These are phyloP conservation scores for Elongisporangium undulatum DNA, from an alignment of 352 stramenopile genomes.

Conservation along the genomic window DNA sequence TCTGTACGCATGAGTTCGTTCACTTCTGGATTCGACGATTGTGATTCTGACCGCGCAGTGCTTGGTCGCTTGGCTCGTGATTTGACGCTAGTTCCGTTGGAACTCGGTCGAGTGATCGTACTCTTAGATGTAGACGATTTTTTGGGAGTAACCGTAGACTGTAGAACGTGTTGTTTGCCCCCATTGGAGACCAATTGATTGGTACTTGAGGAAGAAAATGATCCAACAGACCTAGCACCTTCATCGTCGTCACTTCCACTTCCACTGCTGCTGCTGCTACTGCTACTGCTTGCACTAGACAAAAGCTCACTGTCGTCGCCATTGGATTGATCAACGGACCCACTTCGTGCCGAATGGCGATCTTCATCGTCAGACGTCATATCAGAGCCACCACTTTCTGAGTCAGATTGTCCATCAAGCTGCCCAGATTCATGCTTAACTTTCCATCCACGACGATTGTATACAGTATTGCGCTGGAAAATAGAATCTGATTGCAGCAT, in stretches of 20 bases:
- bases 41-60: constrained; percentile 13
- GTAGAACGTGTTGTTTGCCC: background rate
- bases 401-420: constrained; percentile 56
- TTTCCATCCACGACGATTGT: constrained; percentile 17
- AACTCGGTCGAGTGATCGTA: background rate
- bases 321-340: constrained; percentile 25
- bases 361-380: constrained; percentile 51
- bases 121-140: background rate
- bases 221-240: background rate
- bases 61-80: constrained; percentile 1
- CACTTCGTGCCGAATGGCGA: constrained; percentile 27
- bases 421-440: constrained; percentile 20
- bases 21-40: constrained; percentile 32
- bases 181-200: background rate
- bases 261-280: constrained; percentile 50
- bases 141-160: background rate
- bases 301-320: constrained; percentile 30
- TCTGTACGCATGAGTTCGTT: constrained; percentile 80
- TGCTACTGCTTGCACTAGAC: constrained; percentile 42
- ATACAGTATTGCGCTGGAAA: constrained; percentile 31
- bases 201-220: background rate
- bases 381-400: constrained; percentile 42
- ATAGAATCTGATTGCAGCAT: constrained; percentile 13
- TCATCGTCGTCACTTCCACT: constrained; percentile 49
- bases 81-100: background rate